These are phyloP conservation scores for Penicillium glabrum DNA, from an alignment of 2,329 filamentous ascomycete species.

Conservation along the genomic window DNA sequence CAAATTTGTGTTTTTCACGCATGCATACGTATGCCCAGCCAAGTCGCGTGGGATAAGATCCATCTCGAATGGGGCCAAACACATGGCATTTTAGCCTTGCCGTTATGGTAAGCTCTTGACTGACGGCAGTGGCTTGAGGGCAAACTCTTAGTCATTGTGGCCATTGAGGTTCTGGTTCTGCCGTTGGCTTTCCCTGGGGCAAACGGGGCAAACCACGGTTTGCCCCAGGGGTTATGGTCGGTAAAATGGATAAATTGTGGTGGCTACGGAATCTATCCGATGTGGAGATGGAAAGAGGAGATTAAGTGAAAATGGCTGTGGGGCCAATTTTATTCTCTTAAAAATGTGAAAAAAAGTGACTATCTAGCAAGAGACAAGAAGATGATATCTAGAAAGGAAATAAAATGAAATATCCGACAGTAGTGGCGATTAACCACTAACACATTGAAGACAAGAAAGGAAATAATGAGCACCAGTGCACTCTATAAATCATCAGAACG, in stretches of 20 bases:
- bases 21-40: not conserved
- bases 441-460: not conserved
- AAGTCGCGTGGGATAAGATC: not conserved
- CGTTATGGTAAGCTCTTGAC: not conserved
- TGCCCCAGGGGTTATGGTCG: not conserved
- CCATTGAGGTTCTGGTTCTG: not conserved
- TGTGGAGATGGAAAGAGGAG: not conserved
- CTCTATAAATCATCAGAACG: conserved; percentile 5
- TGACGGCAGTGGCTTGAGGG: not conserved
- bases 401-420: not conserved
- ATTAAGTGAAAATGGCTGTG: not conserved
- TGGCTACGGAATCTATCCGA: not conserved
- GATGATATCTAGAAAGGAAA: not conserved
- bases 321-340: not conserved
- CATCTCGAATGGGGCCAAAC: not conserved
- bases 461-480: conserved; percentile 3
- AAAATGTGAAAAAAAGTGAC: not conserved
- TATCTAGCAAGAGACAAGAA: not conserved
- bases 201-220: not conserved
- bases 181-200: not conserved
- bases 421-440: conserved; percentile 6
- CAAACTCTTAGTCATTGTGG: not conserved
- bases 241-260: not conserved
- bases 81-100: not conserved
- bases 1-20: not conserved